Percentiles rank a stretch among this genome's conserved stretches.
These are phyloP conservation scores for Verbena officinalis DNA, from an alignment of 257 asterid species.

Conservation along the genomic window DNA sequence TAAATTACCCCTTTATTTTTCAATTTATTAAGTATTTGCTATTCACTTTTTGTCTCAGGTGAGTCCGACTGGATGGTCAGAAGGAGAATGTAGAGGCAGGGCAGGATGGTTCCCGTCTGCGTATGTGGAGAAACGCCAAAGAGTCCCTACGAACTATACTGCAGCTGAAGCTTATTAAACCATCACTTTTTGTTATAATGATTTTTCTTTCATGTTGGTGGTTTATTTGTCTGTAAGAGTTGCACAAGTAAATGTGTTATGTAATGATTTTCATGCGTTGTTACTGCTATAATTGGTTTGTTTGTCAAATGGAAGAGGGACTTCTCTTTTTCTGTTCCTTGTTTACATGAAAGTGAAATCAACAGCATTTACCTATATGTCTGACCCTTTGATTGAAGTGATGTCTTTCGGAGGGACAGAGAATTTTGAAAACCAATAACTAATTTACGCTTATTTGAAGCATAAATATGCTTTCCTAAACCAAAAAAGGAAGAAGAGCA, in stretches of 20 bases:
- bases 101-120: constrained; percentile 96
- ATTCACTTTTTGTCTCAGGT: constrained; percentile 52
- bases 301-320: not conserved
- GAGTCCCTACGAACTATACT: constrained; percentile 64
- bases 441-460: too few relatives aligned
- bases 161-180: constrained; percentile 65
- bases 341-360: too few relatives aligned
- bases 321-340: too few relatives aligned
- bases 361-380: too few relatives aligned
- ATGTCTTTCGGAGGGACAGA: too few relatives aligned
- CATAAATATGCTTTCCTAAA: too few relatives aligned
- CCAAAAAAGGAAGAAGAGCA: too few relatives aligned
- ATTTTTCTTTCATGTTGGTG: not conserved
- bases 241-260: not conserved
- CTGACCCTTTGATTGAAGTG: too few relatives aligned
- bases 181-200: not conserved
- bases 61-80: constrained; percentile 91
- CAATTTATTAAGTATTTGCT: not conserved
- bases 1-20: not conserved
- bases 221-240: not conserved
- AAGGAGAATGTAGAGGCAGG: constrained; percentile 93
- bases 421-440: too few relatives aligned
- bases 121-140: constrained; percentile 80
- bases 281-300: constrained; percentile 8
- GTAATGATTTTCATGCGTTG: constrained; percentile 15